Evolutionary conservation across 331 rosid genomes (phyloP).

Genomic region (Quercus tomentella): DNA sequence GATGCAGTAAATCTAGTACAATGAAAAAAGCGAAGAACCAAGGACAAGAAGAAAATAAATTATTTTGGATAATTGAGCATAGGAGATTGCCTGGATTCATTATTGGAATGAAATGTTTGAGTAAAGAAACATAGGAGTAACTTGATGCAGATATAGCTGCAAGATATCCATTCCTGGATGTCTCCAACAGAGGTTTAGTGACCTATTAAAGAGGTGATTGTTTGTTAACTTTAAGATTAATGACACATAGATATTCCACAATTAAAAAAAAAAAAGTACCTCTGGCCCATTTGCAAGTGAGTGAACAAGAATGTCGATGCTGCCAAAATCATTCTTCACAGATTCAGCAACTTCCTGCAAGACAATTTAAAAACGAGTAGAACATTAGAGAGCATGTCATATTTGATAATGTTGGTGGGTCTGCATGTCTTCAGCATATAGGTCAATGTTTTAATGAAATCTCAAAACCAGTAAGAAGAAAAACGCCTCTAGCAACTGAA

Average conservation of each 20-base stretch:
- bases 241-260: not conserved
- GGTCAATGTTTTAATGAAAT: not conserved
- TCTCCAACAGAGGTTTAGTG: constrained; percentile 76
- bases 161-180: constrained; percentile 90
- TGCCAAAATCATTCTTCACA: constrained; percentile 84
- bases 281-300: constrained; percentile 98
- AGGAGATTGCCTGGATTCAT: constrained; percentile 66
- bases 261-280: constrained; percentile 29
- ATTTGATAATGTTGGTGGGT: not conserved
- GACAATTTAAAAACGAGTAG: constrained; percentile 12
- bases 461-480: not conserved
- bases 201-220: constrained; percentile 43
- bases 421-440: not conserved
- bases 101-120: constrained; percentile 85
- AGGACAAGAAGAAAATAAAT: constrained; percentile 5
- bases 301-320: constrained; percentile 91
- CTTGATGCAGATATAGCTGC: constrained; percentile 95
- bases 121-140: constrained; percentile 78
- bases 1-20: not conserved
- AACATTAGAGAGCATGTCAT: constrained; percentile 1
- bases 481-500: not conserved
- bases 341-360: constrained; percentile 80
- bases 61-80: not conserved
- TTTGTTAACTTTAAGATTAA: not conserved
- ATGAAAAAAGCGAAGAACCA: not conserved